Percentiles rank a stretch among this genome's conserved stretches.
Conservation (phyloP, 106 monocot species). For the Phalaenopsis equestris region DNA sequence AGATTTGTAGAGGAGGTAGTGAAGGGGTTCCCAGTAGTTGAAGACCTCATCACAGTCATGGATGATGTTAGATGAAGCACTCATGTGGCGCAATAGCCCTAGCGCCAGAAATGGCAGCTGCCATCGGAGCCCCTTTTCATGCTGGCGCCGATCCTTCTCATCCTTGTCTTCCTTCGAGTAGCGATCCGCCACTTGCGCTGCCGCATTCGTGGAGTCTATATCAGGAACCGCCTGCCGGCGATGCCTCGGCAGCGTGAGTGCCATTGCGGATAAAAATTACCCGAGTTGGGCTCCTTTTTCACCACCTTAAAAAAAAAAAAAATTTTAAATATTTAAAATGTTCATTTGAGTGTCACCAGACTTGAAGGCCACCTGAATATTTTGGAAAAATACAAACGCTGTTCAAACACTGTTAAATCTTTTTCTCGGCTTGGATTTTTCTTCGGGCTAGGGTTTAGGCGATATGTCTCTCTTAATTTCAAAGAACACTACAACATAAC, state of each 20-base stretch:
- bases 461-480: too few species aligned
- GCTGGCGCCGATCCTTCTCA: slow-evolving; percentile 8
- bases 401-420: too few species aligned
- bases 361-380: too few species aligned
- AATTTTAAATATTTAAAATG: too few species aligned
- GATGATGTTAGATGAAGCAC: slow-evolving; percentile 89
- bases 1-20: slow-evolving; percentile 84
- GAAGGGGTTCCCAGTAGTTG: slow-evolving; percentile 99
- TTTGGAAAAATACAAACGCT: too few species aligned
- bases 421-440: too few species aligned
- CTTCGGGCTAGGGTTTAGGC: too few species aligned
- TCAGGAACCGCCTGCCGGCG: slow-evolving; percentile 27
- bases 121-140: slow-evolving; percentile 44
- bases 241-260: slow-evolving; percentile 39
- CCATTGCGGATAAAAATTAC: slow-evolving; percentile 10
- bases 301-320: too few species aligned
- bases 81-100: slow-evolving; percentile 72
- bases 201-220: not conserved
- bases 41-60: slow-evolving; percentile 99
- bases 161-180: slow-evolving; percentile 63
- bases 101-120: slow-evolving; percentile 52
- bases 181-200: slow-evolving; percentile 22
- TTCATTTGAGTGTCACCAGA: too few species aligned
- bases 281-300: not conserved
- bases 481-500: too few species aligned